A percentile compares a stretch with the other conserved stretches of the same genome.
phyloP scores from a whole-genome alignment of 192 early-diverging fungal species.

The Chytriomyces confervae region DNA sequence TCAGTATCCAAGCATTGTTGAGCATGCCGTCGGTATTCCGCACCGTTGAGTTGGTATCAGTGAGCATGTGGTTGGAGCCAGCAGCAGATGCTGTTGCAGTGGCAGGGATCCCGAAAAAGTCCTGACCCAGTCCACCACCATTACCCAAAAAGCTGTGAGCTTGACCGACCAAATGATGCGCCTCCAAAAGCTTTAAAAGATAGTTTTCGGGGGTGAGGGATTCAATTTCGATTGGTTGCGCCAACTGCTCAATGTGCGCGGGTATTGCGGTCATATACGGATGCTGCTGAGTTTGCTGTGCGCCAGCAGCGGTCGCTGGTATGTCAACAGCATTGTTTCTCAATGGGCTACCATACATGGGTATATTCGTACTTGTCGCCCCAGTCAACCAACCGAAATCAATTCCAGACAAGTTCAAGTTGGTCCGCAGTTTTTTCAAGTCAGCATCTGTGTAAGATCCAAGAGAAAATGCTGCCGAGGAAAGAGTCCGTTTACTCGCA shows the following conservation, averaged over 20 bases:
- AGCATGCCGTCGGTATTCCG: not conserved
- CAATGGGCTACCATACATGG: not conserved
- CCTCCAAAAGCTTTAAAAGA: slow-evolving; percentile 22
- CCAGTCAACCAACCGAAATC: slow-evolving; percentile 28
- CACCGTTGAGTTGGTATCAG: no score
- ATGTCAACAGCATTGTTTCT: not conserved
- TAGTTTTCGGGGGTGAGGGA: slow-evolving; percentile 33
- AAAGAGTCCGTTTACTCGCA: slow-evolving; percentile 46
- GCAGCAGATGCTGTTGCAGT: no score
- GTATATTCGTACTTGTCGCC: not conserved
- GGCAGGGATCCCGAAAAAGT: slow-evolving; percentile 1
- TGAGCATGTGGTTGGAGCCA: no score
- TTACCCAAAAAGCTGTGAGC: slow-evolving; percentile 25
- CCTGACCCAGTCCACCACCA: not conserved
- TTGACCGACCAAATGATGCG: slow-evolving; percentile 33
- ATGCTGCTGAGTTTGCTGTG: not conserved
- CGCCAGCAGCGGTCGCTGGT: no score
- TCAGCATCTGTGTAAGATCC: slow-evolving; percentile 48
- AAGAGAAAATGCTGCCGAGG: slow-evolving; percentile 50
- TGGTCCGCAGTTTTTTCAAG: slow-evolving; percentile 48
- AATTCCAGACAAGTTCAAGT: slow-evolving; percentile 35
- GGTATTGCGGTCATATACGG: slow-evolving; percentile 20
- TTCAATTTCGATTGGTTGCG: slow-evolving; percentile 20
- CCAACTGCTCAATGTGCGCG: slow-evolving; percentile 11
- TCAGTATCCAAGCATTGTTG: not conserved